Base-by-base conservation (phyloP, 1,284 basidiomycete species). In the Irpex lacteus region DNA sequence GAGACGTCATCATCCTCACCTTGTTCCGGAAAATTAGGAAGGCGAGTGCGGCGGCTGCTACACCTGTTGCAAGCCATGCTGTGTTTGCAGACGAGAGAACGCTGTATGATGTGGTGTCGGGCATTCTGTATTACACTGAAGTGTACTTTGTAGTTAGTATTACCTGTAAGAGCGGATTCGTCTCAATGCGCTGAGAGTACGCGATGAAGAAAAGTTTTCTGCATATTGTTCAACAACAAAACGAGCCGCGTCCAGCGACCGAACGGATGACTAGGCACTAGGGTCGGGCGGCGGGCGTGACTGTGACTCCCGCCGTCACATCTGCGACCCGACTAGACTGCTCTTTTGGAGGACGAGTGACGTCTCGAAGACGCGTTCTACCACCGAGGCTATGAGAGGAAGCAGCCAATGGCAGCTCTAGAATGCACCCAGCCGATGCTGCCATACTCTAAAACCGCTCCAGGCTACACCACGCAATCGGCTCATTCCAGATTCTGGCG, bases 401-500 rank as follows among this genome's bases (percentile, higher is more conserved):
- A 44, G 40, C 40, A 44, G 40, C 40, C 40, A 44, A 44, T 44
- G 40, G 15, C 40, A 44, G 40, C 50, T 53, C 50, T 26, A 53
- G 50, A 53, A 19, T 26, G n/a, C 21, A 18, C 18, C 50, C 50
- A 53, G 50, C 50, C 50, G 50, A 53, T 19, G 50, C 8, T 44
- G 40, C 40, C 40, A 44, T 44, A 44, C 40, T 44, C 40, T 44
- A 44, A 44, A 2, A 44, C 40, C 40, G 40, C 40, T 44, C 40
- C 40, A 44, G 40, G 15, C 18, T 53, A 19, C 50, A 15, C 9
- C 9, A 19, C 26, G 7, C 18, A 32, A 36, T 56, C 54, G 54
- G n/a, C 54, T 56, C 54, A 56, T 9, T 34, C 58, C 58, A 38
- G 32, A 60, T 44, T 60, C 61, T 60, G 60, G 18, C 50, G 15